These are phyloP conservation scores for Penicillium freii DNA, from an alignment of 2,329 filamentous ascomycete species.

Conservation along the genomic window DNA sequence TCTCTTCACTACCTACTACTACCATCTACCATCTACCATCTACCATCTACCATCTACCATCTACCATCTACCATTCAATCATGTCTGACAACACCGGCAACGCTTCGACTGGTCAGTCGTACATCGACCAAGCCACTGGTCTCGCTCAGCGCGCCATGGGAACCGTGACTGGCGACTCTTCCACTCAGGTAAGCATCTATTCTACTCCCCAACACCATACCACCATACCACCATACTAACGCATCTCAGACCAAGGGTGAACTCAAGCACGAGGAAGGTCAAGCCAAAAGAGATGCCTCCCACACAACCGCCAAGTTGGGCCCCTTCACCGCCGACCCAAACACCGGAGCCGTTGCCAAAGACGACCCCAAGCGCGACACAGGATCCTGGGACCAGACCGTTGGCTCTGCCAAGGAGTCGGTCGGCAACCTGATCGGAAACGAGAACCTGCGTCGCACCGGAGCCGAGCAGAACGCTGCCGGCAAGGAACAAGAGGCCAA, in stretches of 20 bases:
- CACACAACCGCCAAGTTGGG: constrained; percentile 74
- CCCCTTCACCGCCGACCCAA: constrained; percentile 62
- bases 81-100: constrained; percentile 29
- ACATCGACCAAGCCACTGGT: constrained; percentile 70
- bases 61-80: constrained; percentile 9
- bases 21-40: constrained; percentile 5
- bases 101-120: constrained; percentile 76
- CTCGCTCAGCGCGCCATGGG: constrained; percentile 71
- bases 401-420: constrained; percentile 81
- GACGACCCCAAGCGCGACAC: constrained; percentile 70
- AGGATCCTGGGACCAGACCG: constrained; percentile 82
- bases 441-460: constrained; percentile 70
- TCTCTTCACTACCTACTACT: not conserved
- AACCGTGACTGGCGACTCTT: constrained; percentile 67
- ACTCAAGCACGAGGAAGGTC: constrained; percentile 61
- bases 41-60: constrained; percentile 7
- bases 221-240: constrained; percentile 4
- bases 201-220: not conserved
- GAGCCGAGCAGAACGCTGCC: constrained; percentile 72
- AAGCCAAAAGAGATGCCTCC: constrained; percentile 67
- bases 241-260: constrained; percentile 63
- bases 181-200: constrained; percentile 56
- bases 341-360: constrained; percentile 66
- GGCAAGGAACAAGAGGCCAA: constrained; percentile 80
- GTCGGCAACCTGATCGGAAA: constrained; percentile 73